Evolutionary conservation across 2,329 filamentous ascomycete genomes (phyloP).

Genomic region (Aureobasidium sp.): DNA sequence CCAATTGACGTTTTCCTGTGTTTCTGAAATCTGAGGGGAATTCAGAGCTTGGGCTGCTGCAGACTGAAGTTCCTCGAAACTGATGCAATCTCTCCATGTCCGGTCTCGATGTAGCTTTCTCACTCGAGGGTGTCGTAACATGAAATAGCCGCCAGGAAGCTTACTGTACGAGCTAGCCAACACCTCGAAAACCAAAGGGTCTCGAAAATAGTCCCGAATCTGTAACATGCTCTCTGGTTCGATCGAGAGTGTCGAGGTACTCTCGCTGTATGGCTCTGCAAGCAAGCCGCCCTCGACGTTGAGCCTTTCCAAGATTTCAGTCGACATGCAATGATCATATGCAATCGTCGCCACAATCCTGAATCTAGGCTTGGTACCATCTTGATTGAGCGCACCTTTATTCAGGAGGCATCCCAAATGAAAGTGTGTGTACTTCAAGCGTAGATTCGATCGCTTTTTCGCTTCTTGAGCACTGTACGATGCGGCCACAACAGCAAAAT

Average conservation of each 20-base stretch:
- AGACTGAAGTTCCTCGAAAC: conserved; percentile 62
- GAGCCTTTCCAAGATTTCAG: conserved; percentile 36
- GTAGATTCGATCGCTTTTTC: conserved; percentile 35
- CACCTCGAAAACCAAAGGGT: conserved; percentile 72
- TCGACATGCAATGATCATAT: conserved; percentile 42
- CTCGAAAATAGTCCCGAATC: conserved; percentile 53
- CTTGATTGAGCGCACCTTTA: conserved; percentile 50
- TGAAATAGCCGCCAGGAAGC: conserved; percentile 61
- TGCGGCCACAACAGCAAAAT: conserved; percentile 73
- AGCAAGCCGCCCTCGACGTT: conserved; percentile 36
- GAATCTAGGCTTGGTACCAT: conserved; percentile 51
- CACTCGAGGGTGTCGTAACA: conserved; percentile 68
- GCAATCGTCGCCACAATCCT: conserved; percentile 53
- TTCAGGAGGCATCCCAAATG: conserved; percentile 71
- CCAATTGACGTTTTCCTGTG: conserved; percentile 57
- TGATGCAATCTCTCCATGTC: conserved; percentile 59
- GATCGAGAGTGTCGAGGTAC: conserved; percentile 21
- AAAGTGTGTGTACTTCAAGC: conserved; percentile 67
- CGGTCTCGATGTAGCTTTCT: conserved; percentile 73
- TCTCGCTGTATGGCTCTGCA: conserved; percentile 26
- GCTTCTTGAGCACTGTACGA: conserved; percentile 61
- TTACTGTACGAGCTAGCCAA: conserved; percentile 75
- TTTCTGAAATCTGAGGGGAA: conserved; percentile 46
- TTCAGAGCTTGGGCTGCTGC: conserved; percentile 54
- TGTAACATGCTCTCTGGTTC: conserved; percentile 16